These are phyloP conservation scores for Camptophora hylomeconis DNA, from an alignment of 2,329 filamentous ascomycete species.

Conservation along the genomic window DNA sequence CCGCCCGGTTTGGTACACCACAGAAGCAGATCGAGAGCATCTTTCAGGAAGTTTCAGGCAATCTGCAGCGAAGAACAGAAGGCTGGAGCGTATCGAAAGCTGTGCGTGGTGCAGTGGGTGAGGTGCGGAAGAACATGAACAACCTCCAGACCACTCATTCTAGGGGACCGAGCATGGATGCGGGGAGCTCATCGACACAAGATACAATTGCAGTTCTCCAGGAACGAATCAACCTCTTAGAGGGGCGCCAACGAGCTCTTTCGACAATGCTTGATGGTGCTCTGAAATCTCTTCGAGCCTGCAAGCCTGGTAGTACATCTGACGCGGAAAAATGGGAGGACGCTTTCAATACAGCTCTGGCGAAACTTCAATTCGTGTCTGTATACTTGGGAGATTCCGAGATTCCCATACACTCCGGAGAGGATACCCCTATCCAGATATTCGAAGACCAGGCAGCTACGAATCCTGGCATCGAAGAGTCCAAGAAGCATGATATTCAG, in stretches of 20 bases:
- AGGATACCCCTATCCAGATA: too few species aligned
- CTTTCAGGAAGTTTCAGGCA: conserved; percentile 36
- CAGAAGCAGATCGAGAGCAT: conserved; percentile 31
- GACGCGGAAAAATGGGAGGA: conserved; percentile 14
- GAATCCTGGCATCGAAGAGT: not conserved
- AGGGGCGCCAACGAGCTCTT: conserved; percentile 28
- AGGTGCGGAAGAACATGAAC: conserved; percentile 34
- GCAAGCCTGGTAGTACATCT: conserved; percentile 20
- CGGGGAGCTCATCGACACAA: not conserved
- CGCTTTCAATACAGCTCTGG: conserved; percentile 25
- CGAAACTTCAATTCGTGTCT: conserved; percentile 30
- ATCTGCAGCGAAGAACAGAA: conserved; percentile 34
- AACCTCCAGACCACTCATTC: conserved; percentile 27
- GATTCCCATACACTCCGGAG: conserved; percentile 21
- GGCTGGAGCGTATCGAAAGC: conserved; percentile 36
- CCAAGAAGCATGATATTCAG: too few species aligned
- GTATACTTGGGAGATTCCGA: conserved; percentile 28
- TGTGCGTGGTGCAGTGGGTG: conserved; percentile 34
- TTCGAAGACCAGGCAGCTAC: too few species aligned
- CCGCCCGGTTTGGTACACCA: conserved; percentile 24
- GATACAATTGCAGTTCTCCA: conserved; percentile 13
- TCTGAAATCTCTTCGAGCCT: conserved; percentile 26
- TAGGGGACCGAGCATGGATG: conserved; percentile 9
- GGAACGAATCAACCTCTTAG: conserved; percentile 22
- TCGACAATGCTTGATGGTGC: conserved; percentile 29